phyloP scores from a whole-genome alignment of 176 grass and related monocot genomes.

The Pharus latifolius region DNA sequence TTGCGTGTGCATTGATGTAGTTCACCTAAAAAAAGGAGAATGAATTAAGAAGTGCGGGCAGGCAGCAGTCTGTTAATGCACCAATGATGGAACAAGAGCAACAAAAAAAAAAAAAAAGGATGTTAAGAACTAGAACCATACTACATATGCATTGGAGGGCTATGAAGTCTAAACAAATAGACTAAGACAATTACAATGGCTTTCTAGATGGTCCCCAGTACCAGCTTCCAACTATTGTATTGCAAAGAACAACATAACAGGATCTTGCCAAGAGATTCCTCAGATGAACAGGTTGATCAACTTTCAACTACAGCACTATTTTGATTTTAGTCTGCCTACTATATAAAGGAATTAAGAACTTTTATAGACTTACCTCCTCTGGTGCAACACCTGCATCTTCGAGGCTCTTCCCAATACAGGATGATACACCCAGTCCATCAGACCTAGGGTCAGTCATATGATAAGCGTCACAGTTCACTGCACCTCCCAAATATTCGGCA shows the following conservation, averaged over 20 bases:
- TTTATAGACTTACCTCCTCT: conserved; percentile 39
- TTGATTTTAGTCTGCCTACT: background rate
- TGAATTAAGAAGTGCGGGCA: background rate
- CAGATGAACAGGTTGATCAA: background rate
- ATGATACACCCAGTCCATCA: conserved; percentile 52
- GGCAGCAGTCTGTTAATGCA: background rate
- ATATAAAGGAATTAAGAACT: background rate
- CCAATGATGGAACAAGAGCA: background rate
- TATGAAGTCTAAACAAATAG: background rate
- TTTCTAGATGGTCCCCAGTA: background rate
- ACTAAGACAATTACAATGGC: background rate
- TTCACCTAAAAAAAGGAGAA: conserved; percentile 31
- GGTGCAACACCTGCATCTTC: conserved; percentile 56
- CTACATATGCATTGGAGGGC: background rate
- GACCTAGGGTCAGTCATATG: conserved; percentile 61
- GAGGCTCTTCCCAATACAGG: conserved; percentile 43
- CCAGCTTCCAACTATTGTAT: background rate
- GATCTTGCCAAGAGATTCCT: background rate
- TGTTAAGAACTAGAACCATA: background rate
- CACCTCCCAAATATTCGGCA: conserved; percentile 58
- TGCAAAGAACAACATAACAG: background rate
- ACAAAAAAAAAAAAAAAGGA: background rate
- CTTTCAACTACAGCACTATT: background rate
- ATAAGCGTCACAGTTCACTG: conserved; percentile 66
- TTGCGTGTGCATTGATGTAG: conserved; percentile 63